A percentile compares a stretch with the other conserved stretches of the same genome.
Conservation (phyloP, 2,329 filamentous ascomycete genomes). For the Ustulina deusta region DNA sequence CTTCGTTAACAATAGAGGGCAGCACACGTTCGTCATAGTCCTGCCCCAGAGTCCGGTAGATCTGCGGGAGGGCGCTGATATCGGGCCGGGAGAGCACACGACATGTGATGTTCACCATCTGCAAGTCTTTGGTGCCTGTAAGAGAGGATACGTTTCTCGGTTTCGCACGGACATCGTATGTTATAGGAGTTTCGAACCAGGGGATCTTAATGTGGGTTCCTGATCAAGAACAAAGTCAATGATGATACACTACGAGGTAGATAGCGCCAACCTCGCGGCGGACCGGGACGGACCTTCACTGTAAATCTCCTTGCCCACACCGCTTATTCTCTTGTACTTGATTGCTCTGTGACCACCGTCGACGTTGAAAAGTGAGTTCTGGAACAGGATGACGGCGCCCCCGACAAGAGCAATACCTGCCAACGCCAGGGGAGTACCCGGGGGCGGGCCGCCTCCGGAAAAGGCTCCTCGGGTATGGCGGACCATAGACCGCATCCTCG, state of each 20-base stretch:
- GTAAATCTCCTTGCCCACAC: constrained; percentile 97
- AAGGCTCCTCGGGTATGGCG: constrained; percentile 56
- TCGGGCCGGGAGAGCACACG: constrained; percentile 95
- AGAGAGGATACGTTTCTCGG: constrained; percentile 96
- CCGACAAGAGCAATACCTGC: constrained; percentile 59
- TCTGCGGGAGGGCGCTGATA: constrained; percentile 90
- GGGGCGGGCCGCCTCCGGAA: constrained; percentile 57
- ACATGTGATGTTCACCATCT: constrained; percentile 99
- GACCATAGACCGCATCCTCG: constrained; percentile 45
- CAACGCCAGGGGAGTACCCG: constrained; percentile 57
- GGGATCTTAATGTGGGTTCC: constrained; percentile 94
- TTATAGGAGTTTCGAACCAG: constrained; percentile 96
- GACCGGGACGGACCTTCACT: constrained; percentile 75
- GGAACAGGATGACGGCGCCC: constrained; percentile 64
- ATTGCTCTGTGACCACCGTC: constrained; percentile 99
- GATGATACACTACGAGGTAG: background rate
- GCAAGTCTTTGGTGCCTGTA: constrained; percentile 97
- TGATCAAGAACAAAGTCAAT: constrained; percentile 53
- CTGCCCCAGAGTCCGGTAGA: constrained; percentile 93
- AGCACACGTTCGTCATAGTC: constrained; percentile 98
- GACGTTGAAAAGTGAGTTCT: constrained; percentile 80
- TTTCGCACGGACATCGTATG: constrained; percentile 98
- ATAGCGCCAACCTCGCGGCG: constrained; percentile 7
- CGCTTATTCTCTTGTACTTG: constrained; percentile 93
- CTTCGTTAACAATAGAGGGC: constrained; percentile 98